These are phyloP conservation scores for Hondaea fermentalgiana DNA, from an alignment of 108 stramenopile genomes.

Conservation along the genomic window DNA sequence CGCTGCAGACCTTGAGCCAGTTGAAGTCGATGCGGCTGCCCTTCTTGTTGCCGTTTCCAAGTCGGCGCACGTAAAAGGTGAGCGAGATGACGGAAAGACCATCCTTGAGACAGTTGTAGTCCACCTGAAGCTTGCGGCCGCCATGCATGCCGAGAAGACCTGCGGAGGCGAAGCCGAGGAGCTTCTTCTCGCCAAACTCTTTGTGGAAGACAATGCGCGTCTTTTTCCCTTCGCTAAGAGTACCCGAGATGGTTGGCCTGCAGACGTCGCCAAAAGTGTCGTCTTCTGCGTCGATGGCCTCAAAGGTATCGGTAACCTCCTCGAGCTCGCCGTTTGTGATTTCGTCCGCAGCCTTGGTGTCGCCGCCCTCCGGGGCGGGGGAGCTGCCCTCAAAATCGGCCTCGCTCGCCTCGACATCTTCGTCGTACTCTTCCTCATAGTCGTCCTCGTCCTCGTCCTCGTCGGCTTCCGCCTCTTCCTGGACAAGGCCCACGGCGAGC, in stretches of 20 bases:
- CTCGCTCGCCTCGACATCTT: neutral
- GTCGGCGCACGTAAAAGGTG: neutral
- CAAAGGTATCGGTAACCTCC: neutral
- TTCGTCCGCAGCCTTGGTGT: neutral
- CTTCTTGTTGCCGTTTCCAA: neutral
- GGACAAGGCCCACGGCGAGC: neutral
- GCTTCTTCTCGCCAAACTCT: conserved; percentile 15
- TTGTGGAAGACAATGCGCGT: neutral
- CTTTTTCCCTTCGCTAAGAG: neutral
- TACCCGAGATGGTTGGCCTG: neutral
- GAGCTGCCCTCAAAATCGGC: neutral
- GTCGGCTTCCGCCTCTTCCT: neutral
- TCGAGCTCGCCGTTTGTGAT: neutral
- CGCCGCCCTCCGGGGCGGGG: neutral
- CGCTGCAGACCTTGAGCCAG: conserved; percentile 19
- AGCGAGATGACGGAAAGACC: neutral
- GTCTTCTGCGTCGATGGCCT: neutral
- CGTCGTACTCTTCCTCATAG: neutral
- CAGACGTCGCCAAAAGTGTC: neutral
- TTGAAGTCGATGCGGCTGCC: neutral
- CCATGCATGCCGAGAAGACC: neutral
- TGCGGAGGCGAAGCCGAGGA: neutral
- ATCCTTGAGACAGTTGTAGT: conserved; percentile 1
- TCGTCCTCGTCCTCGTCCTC: neutral
- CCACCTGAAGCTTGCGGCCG: neutral